Base-by-base conservation (phyloP, 2,329 filamentous ascomycete species). In the Diaporthe citrichinensis region DNA sequence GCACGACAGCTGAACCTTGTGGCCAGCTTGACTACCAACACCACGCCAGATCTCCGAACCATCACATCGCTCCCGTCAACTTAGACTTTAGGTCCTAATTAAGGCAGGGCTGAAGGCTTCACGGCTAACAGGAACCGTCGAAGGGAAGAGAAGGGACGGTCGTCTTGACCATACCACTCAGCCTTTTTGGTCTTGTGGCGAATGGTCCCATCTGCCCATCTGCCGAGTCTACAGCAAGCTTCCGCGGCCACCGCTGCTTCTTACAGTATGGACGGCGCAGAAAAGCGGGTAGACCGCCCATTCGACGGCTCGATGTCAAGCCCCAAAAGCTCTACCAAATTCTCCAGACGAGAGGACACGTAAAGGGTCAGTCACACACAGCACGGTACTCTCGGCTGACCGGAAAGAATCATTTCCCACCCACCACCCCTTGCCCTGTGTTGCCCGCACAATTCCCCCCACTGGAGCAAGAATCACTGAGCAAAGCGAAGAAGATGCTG, bases 221-320 rank as follows among this genome's bases (percentile, higher is more conserved):
- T 73, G 69, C 74, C 71, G 71, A 76, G 74, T 46, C 71, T 76
- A 74, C 71, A 49, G 57, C 69, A 75, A 74, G 71, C 59, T 72
- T 65, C 71, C 73, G 71, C 39, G 44, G 41, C 61, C 53, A 44
- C 51, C 71, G 41, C 28, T 55, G 28, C 31, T 49, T 41, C 17
- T 31, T 61, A 44, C 61, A 41, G 53, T 49, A 65, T 28, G 36
- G 34, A 25, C 8, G 39, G 53, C 34, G 62, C 41, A 65, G 49
- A 49, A 58, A 44, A 49, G 31, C 28, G 31, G 51, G 62, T 41
- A 53, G 57, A 41, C 71, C 71, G 71, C 46, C 31, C 28, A n/a
- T 36, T 59, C 53, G 68, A 69, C 49, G 65, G 34, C 49, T 55
- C 9, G 49, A 55, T 14, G 49, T 28, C 46, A 69, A 41, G 41